Evolutionary conservation across 306 rosid genomes (phyloP).

Genomic region (Lotus japonicus): DNA sequence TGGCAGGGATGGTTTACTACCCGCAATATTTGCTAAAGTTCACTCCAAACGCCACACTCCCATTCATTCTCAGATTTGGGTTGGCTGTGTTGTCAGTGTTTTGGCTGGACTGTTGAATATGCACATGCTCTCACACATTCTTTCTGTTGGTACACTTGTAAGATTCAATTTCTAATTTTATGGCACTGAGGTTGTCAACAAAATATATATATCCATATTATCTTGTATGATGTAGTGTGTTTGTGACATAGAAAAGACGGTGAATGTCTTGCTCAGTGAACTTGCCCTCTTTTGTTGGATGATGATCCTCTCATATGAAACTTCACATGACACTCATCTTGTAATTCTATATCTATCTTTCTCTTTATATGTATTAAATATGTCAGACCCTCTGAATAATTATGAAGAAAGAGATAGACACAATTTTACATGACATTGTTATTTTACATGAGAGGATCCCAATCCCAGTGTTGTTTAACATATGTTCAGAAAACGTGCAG

Average conservation of each 20-base stretch:
- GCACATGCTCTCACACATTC: slow-evolving; percentile 73
- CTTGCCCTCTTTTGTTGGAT: too few species aligned
- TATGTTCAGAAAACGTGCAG: neutral
- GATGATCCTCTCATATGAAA: too few species aligned
- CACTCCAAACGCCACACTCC: slow-evolving; percentile 75
- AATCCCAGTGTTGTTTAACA: neutral
- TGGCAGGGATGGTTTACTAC: slow-evolving; percentile 93
- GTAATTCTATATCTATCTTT: too few species aligned
- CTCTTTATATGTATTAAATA: too few species aligned
- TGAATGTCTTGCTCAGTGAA: too few species aligned
- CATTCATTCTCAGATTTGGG: slow-evolving; percentile 88
- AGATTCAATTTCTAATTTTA: slow-evolving; percentile 25
- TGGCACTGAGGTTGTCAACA: slow-evolving; percentile 2
- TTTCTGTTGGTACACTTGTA: slow-evolving; percentile 97
- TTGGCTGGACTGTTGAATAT: slow-evolving; percentile 84
- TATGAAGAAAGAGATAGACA: too few species aligned
- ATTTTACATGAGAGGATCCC: too few species aligned
- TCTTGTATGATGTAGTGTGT: neutral
- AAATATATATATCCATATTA: slow-evolving; percentile 6
- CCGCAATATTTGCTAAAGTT: slow-evolving; percentile 72
- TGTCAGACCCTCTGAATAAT: too few species aligned
- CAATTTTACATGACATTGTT: too few species aligned
- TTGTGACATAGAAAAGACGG: too few species aligned
- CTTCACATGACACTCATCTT: too few species aligned
- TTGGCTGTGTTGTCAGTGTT: slow-evolving; percentile 71